phyloP scores from a whole-genome alignment of 139 green algal species.

The Chlamydomonas sphaeroides region DNA sequence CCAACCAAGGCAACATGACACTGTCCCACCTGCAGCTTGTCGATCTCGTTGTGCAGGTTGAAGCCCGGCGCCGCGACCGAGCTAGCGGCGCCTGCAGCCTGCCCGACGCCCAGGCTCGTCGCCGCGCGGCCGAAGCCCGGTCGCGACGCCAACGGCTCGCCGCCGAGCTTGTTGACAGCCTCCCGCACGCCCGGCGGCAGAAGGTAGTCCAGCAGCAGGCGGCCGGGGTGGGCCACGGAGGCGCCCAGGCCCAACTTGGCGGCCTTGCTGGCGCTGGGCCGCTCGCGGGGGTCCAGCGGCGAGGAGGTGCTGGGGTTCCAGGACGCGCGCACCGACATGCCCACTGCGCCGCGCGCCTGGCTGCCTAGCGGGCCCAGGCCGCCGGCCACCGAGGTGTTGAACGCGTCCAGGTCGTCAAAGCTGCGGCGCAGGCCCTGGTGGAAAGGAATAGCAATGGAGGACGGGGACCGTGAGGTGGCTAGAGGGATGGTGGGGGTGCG shows the following conservation, averaged over 20 bases:
- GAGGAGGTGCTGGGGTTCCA: conserved; percentile 42
- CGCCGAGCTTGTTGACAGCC: background rate
- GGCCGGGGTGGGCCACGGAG: background rate
- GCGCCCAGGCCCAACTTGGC: too few relatives aligned
- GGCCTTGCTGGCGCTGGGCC: background rate
- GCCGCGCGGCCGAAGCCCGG: background rate
- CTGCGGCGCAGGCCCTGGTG: conserved; percentile 20
- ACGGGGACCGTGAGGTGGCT: too few relatives aligned
- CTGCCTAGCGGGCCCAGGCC: background rate
- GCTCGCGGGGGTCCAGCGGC: conserved; percentile 6
- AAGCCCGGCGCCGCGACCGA: background rate
- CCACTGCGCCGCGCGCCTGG: background rate
- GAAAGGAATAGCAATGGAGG: too few relatives aligned
- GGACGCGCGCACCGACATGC: conserved; percentile 19
- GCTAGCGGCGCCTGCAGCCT: too few relatives aligned
- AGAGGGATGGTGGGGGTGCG: too few relatives aligned
- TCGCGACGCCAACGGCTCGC: background rate
- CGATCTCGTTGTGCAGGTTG: conserved; percentile 36
- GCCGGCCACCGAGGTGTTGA: background rate
- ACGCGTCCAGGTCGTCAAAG: conserved; percentile 22
- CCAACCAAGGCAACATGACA: too few relatives aligned
- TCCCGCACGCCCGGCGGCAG: conserved; percentile 33
- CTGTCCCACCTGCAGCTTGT: conserved; percentile 42
- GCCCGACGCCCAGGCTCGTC: too few relatives aligned
- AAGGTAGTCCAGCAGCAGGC: conserved; percentile 39